Evolutionary conservation across 345 rosid species (phyloP).

Genomic region (Camelina laxa): DNA sequence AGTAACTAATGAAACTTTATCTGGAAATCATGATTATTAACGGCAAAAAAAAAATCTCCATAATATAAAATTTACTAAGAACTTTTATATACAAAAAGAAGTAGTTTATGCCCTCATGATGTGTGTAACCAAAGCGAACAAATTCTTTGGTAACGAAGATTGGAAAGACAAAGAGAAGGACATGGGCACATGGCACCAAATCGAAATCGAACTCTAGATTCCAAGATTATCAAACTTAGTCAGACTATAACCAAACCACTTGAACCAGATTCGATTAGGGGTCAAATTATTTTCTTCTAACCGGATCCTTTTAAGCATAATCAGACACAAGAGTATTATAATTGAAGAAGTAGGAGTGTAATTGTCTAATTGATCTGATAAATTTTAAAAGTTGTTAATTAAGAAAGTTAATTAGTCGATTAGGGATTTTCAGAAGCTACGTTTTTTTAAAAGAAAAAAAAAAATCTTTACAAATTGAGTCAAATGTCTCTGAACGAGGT

Average conservation of each 20-base stretch:
- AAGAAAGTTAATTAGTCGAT: too few species aligned
- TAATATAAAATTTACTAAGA: background rate
- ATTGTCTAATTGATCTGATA: too few species aligned
- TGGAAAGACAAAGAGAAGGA: background rate
- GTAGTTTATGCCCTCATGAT: background rate
- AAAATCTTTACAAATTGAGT: background rate
- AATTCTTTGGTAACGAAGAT: background rate
- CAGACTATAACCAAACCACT: background rate
- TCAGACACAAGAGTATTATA: too few species aligned
- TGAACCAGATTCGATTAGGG: slow-evolving; percentile 8
- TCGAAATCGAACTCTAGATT: too few species aligned
- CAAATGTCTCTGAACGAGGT: background rate
- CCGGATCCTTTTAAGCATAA: too few species aligned
- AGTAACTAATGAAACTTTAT: background rate
- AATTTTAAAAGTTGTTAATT: too few species aligned
- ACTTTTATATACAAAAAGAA: background rate
- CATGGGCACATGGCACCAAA: background rate
- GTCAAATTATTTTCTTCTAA: background rate
- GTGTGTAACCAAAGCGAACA: background rate
- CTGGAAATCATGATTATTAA: background rate
- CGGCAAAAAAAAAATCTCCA: background rate
- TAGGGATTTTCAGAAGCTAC: too few species aligned
- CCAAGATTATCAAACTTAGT: background rate
- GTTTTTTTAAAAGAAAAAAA: background rate
- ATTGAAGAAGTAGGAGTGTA: too few species aligned